Percentiles rank a stretch among this genome's conserved stretches.
These are phyloP conservation scores for Stentor coeruleus DNA, from an alignment of 73 alveolate species.

Conservation along the genomic window DNA sequence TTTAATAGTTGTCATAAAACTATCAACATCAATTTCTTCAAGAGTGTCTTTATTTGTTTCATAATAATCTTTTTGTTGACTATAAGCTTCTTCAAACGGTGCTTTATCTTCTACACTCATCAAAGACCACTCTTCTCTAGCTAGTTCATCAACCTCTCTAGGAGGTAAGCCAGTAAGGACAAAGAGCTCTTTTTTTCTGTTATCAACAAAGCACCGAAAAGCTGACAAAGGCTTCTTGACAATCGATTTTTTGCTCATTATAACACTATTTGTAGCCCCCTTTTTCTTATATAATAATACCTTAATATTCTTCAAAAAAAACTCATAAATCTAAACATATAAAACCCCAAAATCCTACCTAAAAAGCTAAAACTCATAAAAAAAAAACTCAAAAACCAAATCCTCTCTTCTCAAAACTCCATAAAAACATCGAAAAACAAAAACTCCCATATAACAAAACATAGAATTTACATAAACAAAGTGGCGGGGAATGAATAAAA, in stretches of 20 bases:
- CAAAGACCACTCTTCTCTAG: background rate
- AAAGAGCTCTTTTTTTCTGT: background rate
- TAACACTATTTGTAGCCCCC: background rate
- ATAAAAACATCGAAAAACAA: no score
- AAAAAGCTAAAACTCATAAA: no score
- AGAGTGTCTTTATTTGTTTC: background rate
- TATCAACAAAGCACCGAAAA: background rate
- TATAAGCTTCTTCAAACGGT: background rate
- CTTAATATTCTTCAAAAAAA: no score
- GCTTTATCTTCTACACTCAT: background rate
- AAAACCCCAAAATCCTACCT: no score
- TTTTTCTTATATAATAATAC: no score
- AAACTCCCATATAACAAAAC: no score
- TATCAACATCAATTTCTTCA: conserved; percentile 12
- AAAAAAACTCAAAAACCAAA: no score
- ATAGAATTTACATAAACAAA: no score
- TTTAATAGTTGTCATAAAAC: conserved; percentile 22
- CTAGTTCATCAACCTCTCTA: background rate
- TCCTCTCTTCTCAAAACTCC: no score
- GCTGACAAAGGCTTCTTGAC: conserved; percentile 18
- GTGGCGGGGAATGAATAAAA: no score
- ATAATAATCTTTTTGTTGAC: background rate
- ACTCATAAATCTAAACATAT: no score
- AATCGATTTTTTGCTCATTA: conserved; percentile 7
- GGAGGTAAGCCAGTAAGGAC: background rate